phyloP scores from a whole-genome alignment of 1,139 yeast species.

The Hemisphaericaspora xylanilytica region DNA sequence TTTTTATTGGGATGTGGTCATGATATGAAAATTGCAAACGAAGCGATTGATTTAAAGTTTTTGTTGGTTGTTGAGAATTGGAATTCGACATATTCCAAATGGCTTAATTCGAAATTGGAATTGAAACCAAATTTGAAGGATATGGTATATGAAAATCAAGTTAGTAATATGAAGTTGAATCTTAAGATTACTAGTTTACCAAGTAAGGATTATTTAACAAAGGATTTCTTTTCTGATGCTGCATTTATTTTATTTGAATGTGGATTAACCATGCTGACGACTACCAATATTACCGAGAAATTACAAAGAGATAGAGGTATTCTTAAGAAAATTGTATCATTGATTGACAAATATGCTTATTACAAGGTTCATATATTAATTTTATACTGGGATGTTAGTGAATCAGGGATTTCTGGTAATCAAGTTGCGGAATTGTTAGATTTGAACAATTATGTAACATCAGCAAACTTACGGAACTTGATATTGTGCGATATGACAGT shows the following conservation, averaged over 20 bases:
- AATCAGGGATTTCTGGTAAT: constrained; percentile 17
- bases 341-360: constrained; percentile 34
- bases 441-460: constrained; percentile 13
- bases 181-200: constrained; percentile 41
- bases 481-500: constrained; percentile 38
- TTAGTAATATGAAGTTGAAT: constrained; percentile 23
- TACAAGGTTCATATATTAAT: constrained; percentile 38
- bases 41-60: constrained; percentile 25
- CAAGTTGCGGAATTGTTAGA: constrained; percentile 21
- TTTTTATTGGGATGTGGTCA: constrained; percentile 25
- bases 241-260: constrained; percentile 47
- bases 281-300: constrained; percentile 30
- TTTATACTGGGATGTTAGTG: constrained; percentile 37
- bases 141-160: constrained; percentile 25
- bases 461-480: constrained; percentile 20
- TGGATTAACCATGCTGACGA: constrained; percentile 27
- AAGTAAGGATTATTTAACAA: constrained; percentile 29
- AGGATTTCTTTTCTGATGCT: constrained; percentile 35
- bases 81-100: constrained; percentile 39
- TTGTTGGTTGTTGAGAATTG: constrained; percentile 47
- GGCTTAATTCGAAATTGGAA: constrained; percentile 44
- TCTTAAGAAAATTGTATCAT: constrained; percentile 36
- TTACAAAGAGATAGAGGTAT: constrained; percentile 36
- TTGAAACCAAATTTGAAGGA: constrained; percentile 29
- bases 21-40: constrained; percentile 22